phyloP scores from a whole-genome alignment of 2,329 filamentous ascomycete species.

The Cytospora piceae region DNA sequence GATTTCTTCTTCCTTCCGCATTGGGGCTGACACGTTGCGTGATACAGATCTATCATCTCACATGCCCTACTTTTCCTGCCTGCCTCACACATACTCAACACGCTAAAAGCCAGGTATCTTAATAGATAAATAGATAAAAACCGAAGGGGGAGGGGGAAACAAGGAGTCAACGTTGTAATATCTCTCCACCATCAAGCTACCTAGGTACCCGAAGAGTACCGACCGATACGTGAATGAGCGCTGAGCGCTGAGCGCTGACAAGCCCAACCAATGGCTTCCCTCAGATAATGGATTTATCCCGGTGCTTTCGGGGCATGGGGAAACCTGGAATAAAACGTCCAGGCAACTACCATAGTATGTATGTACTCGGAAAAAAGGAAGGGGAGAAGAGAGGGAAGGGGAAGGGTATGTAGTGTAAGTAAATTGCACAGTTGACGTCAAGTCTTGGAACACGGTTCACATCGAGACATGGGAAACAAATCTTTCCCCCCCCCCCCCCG shows the following conservation, averaged over 20 bases:
- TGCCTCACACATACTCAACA: background rate
- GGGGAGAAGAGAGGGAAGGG: background rate
- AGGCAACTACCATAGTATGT: too few relatives aligned
- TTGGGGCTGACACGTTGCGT: background rate
- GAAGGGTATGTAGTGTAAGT: background rate
- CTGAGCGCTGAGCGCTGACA: too few relatives aligned
- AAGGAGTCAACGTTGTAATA: too few relatives aligned
- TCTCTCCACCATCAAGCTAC: too few relatives aligned
- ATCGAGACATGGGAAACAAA: background rate
- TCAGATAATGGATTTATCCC: too few relatives aligned
- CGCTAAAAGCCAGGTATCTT: background rate
- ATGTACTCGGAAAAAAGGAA: background rate
- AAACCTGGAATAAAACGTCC: background rate
- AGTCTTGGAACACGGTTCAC: constrained; percentile 8
- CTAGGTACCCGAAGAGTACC: too few relatives aligned
- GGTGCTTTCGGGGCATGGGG: too few relatives aligned
- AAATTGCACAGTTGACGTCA: constrained; percentile 12
- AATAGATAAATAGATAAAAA: too few relatives aligned
- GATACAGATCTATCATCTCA: constrained; percentile 2
- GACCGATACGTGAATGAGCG: too few relatives aligned
- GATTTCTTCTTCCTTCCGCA: constrained; percentile 1
- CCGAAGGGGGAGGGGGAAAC: too few relatives aligned
- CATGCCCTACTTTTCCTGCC: background rate
- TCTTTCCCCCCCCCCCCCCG: too few relatives aligned
- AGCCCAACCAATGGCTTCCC: too few relatives aligned